Evolutionary conservation across 495 filamentous ascomycete species (phyloP), one percentile per base, ranked within the genome.

Genomic region (Hyphodiscus hymeniophilus): DNA sequence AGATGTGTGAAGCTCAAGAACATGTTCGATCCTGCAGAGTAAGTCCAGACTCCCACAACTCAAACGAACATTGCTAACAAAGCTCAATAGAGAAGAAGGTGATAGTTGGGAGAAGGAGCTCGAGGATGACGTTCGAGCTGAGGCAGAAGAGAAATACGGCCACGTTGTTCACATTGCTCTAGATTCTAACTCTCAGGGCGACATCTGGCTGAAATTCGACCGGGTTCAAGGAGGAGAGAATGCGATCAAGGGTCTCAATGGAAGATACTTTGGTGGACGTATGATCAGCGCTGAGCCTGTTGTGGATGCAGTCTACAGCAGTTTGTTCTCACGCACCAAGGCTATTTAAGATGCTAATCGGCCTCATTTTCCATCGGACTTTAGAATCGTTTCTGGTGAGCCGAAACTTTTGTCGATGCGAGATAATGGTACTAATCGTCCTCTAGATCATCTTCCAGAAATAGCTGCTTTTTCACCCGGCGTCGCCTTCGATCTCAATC

Each of bases 151-250:
- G 53, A 94, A 92, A 73, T 99, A 96, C 74, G 94, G 94, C 62
- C 85, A 89, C 62, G 89, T 99, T 62, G 89, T 96, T 70, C 94
- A 99, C 80, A 95, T 96, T 69, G 75, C 87, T 61, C 71, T 96
- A 72, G 91, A 96, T 76, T 77, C 87, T 53, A 95, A 92, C 65
- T 88, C 85, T 44, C 78, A 85, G 63, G 94, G 94, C 68, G 94
- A 97, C 60, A 91, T 99, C 60, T 99, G 95, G 66, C 79, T 97
- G 61, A 97, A 97, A 66, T 99, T 97, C 63, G 87, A 95, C 69
- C 83, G 87, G 51, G 87, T 96, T 47, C 78, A 87, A 57, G 92
- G 90, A 46, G 94, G 91, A 59, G 86, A 95, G 63, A 97, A 96
- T 56, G 92, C 94, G 48, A 89, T 95, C 72, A 92, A 94, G 63